Evolutionary conservation across 768 basidiomycete genomes (phyloP).

Genomic region (Lactifluus volemus): DNA sequence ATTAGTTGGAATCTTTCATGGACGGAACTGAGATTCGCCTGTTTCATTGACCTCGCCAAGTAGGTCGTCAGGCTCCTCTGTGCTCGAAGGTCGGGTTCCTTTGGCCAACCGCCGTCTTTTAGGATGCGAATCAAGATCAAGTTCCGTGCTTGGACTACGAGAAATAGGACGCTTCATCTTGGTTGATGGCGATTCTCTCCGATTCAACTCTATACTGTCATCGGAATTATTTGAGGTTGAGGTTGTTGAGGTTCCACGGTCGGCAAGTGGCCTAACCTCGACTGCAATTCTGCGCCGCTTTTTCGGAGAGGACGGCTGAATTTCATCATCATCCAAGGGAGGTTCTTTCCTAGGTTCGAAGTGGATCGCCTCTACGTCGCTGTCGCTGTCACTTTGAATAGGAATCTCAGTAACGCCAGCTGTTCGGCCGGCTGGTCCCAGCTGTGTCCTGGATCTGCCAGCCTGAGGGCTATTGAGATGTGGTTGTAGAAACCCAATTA

Average conservation of each 20-base stretch:
- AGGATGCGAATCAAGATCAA: conserved; percentile 31
- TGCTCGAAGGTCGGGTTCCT: conserved; percentile 35
- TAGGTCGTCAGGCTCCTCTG: conserved; percentile 36
- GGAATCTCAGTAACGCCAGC: background rate
- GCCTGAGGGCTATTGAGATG: background rate
- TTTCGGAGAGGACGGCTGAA: conserved; percentile 21
- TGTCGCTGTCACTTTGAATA: conserved; percentile 14
- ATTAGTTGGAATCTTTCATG: background rate
- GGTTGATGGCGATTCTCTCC: background rate
- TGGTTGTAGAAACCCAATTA: conserved; percentile 2
- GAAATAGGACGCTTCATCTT: background rate
- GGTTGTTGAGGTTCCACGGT: background rate
- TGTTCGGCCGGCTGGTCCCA: background rate
- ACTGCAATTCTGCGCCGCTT: conserved; percentile 18
- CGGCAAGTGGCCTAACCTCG: background rate
- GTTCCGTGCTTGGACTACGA: conserved; percentile 28
- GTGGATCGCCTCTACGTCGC: conserved; percentile 43
- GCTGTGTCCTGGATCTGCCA: background rate
- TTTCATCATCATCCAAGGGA: conserved; percentile 21
- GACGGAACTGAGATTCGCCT: conserved; percentile 32
- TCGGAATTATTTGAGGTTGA: conserved; percentile 4
- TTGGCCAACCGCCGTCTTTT: conserved; percentile 36
- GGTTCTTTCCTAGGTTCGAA: conserved; percentile 33
- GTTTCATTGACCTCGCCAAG: conserved; percentile 47
- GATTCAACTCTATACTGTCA: background rate